These are phyloP conservation scores for Harringtonia aguacate DNA, from an alignment of 2,329 filamentous ascomycete genomes.

Conservation along the genomic window DNA sequence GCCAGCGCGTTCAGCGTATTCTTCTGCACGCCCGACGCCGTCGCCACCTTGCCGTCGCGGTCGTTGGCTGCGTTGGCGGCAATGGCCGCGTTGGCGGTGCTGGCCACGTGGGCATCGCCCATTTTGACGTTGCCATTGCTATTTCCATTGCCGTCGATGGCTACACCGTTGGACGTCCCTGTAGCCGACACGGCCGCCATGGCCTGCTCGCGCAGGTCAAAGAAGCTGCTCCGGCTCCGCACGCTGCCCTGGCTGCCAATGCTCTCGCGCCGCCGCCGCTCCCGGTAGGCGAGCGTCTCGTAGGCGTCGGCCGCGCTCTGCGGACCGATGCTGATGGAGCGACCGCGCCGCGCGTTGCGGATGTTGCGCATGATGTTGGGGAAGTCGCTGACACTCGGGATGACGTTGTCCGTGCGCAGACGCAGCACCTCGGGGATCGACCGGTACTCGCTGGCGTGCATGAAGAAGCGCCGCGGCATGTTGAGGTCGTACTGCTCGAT, in stretches of 20 bases:
- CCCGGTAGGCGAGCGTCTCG: constrained; percentile 85
- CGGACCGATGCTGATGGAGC: constrained; percentile 82
- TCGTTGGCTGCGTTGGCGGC: constrained; percentile 13
- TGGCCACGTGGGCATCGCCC: constrained; percentile 7
- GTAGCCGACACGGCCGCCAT: constrained; percentile 9
- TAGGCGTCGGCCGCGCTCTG: constrained; percentile 96
- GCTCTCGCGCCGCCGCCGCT: constrained; percentile 48
- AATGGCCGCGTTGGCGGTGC: constrained; percentile 7
- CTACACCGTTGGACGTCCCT: neutral
- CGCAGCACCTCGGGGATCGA: constrained; percentile 63
- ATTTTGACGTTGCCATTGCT: constrained; percentile 17
- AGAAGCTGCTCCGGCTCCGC: constrained; percentile 30
- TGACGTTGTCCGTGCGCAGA: constrained; percentile 68
- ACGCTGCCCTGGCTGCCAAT: constrained; percentile 38
- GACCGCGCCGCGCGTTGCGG: constrained; percentile 53
- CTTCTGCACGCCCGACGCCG: constrained; percentile 33
- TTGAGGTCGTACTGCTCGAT: constrained; percentile 71
- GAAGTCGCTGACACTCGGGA: constrained; percentile 82
- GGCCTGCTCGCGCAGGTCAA: constrained; percentile 25
- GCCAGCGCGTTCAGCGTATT: constrained; percentile 41
- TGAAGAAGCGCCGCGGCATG: constrained; percentile 83
- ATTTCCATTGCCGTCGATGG: neutral
- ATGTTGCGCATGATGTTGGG: constrained; percentile 74
- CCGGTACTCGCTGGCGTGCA: constrained; percentile 81
- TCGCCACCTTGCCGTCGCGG: constrained; percentile 25